Conservation (phyloP, 768 basidiomycete genomes). For the Psilocybe cyanescens region DNA sequence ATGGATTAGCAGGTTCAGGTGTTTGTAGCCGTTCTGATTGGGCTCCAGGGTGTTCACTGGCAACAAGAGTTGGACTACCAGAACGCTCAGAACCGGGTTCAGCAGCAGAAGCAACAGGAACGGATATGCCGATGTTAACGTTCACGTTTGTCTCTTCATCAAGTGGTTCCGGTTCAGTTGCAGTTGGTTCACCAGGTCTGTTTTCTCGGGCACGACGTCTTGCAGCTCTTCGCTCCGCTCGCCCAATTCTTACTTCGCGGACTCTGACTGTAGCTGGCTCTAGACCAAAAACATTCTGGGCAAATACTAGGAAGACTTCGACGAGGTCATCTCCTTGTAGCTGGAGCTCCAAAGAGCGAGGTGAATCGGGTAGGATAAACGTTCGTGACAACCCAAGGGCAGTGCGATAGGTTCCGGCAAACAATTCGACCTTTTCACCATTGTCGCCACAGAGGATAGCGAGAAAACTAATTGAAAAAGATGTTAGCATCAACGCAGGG, state of each 20-base stretch:
- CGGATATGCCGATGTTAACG: conserved; percentile 66
- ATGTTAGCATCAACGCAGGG: conserved; percentile 2
- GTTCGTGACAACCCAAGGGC: conserved; percentile 90
- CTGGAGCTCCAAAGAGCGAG: conserved; percentile 83
- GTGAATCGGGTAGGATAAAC: conserved; percentile 91
- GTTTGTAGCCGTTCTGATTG: conserved; percentile 31
- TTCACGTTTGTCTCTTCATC: conserved; percentile 63
- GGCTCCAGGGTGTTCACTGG: conserved; percentile 46
- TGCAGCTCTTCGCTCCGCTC: conserved; percentile 85
- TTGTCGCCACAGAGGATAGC: conserved; percentile 92
- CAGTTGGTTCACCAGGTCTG: conserved; percentile 51
- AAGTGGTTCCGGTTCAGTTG: conserved; percentile 47
- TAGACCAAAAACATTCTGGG: conserved; percentile 89
- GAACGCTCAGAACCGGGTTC: conserved; percentile 37
- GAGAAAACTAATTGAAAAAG: conserved; percentile 65
- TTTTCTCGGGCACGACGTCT: conserved; percentile 77
- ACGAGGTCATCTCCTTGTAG: conserved; percentile 92
- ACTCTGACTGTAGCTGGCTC: conserved; percentile 94
- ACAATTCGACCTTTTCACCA: conserved; percentile 92
- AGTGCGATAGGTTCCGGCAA: conserved; percentile 90
- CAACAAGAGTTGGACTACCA: conserved; percentile 42
- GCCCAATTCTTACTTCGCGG: conserved; percentile 90
- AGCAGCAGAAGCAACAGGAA: conserved; percentile 44
- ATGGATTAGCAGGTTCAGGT: conserved; percentile 38
- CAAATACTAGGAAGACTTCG: conserved; percentile 89